A percentile compares a stretch with the other conserved stretches of the same genome.
Evolutionary conservation across 1,284 basidiomycete genomes (phyloP).

Genomic region (Fomitopsis palustris): DNA sequence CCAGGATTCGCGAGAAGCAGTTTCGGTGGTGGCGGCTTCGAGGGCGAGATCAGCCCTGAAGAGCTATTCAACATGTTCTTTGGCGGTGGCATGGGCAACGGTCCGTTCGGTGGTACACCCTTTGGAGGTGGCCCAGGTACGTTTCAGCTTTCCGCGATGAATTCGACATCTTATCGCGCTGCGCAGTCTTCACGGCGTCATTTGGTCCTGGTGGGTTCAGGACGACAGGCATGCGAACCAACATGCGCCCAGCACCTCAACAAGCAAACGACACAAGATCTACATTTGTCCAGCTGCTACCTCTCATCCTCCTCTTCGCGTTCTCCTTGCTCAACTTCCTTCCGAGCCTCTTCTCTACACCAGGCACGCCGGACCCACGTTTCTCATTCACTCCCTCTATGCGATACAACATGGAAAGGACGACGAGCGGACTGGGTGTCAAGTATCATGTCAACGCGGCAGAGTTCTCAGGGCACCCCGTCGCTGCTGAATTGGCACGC

Average conservation of each 20-base stretch:
- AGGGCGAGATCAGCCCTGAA: constrained; percentile 90
- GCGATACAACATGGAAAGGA: constrained; percentile 60
- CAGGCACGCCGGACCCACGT: constrained; percentile 73
- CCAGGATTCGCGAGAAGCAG: constrained; percentile 48
- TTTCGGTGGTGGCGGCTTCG: constrained; percentile 57
- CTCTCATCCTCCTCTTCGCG: constrained; percentile 78
- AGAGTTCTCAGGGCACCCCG: constrained; percentile 80
- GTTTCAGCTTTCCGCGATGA: constrained; percentile 4
- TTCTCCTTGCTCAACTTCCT: constrained; percentile 87
- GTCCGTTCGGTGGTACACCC: constrained; percentile 32
- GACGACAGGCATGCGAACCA: constrained; percentile 49
- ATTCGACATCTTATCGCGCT: background rate
- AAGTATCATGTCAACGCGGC: constrained; percentile 84
- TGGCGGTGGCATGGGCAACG: constrained; percentile 59
- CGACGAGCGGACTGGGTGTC: constrained; percentile 67
- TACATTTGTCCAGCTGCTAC: constrained; percentile 80
- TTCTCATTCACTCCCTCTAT: constrained; percentile 70
- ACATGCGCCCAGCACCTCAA: constrained; percentile 28
- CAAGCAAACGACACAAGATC: constrained; percentile 56
- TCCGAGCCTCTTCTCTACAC: constrained; percentile 69
- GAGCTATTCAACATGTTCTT: constrained; percentile 99
- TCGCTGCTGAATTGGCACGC: constrained; percentile 66
- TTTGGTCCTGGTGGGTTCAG: constrained; percentile 81
- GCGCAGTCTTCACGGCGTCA: constrained; percentile 62
- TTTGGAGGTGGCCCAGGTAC: constrained; percentile 50